Base-by-base conservation (phyloP, 192 early-diverging fungal species). In the Linnemannia elongata region DNA sequence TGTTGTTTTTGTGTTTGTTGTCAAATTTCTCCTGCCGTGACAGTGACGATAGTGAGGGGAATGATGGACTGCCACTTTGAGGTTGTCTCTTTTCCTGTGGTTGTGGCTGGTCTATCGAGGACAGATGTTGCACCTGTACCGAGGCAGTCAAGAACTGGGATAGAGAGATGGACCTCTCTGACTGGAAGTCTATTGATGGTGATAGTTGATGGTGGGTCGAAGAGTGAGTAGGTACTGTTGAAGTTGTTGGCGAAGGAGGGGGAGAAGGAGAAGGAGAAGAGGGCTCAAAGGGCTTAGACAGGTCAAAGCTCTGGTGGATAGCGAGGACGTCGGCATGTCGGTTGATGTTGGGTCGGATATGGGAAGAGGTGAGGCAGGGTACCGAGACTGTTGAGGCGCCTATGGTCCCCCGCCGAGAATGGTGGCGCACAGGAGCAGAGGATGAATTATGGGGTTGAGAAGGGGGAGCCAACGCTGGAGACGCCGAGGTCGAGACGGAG, bases 361-460 rank as follows among this genome's bases (percentile, higher is more conserved):
- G 71, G 49, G 75, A 77, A 0, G 81, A 82, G n/a, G 81, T 82
- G 69, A 82, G 75, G 52, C 81, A 82, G 42, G 76, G 81, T 47
- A 72, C 69, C 68, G 80, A 75, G 60, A 72, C 80, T 24, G 80
- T 57, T 57, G 55, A 57, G 7, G 55, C 55, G 55, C 55, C 55
- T 27, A 18, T 27, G 55, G n/a, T 57, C 55, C 55, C 55, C 55
- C 55, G 55, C 55, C 55, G 55, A 57, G 55, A 24, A 57, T 57
- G 55, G 55, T 57, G 55, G 55, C 24, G 55, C 55, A 57, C 55
- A 77, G 17, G 81, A 82, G 36, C 75, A 77, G 75, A 82, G 75
- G 52, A 75, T 77, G 42, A 69, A 76, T 66, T 66, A 52, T 68
- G 80, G 54, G 60, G 80, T 66, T 36, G 80, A 70, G 69, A 38